A percentile compares a stretch with the other conserved stretches of the same genome.
Conservation (phyloP, 108 stramenopile species). For the Cyclotella choctawhatcheeana region DNA sequence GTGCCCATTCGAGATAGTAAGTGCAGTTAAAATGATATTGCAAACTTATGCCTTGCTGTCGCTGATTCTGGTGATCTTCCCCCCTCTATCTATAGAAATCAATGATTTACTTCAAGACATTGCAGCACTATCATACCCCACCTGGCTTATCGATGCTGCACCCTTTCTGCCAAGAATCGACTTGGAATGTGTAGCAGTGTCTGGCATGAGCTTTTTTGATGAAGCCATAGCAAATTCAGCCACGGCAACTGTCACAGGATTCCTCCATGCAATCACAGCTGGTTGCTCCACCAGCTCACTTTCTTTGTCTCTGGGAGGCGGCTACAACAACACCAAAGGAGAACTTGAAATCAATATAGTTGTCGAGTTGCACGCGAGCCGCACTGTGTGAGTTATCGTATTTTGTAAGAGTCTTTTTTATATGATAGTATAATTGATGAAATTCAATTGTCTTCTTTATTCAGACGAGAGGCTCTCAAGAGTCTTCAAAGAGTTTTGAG, state of each 20-base stretch:
- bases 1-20: slow-evolving; percentile 9
- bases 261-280: slow-evolving; percentile 21
- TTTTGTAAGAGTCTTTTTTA: neutral
- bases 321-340: slow-evolving; percentile 16
- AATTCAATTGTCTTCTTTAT: neutral
- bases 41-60: neutral
- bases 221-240: neutral
- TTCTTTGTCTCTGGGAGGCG: slow-evolving; percentile 22
- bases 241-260: slow-evolving; percentile 10
- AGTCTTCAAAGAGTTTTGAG: neutral
- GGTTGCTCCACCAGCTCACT: slow-evolving; percentile 18
- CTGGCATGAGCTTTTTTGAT: slow-evolving; percentile 20
- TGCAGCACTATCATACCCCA: slow-evolving; percentile 10
- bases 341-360: slow-evolving; percentile 12
- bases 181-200: slow-evolving; percentile 12
- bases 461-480: neutral
- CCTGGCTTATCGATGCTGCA: neutral
- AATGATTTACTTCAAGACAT: slow-evolving; percentile 1
- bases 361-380: slow-evolving; percentile 6
- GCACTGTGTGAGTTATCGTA: slow-evolving; percentile 12
- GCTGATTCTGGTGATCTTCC: neutral
- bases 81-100: neutral
- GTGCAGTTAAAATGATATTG: slow-evolving; percentile 5
- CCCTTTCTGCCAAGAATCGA: slow-evolving; percentile 20
- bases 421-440: neutral